Conservation (phyloP, 148 eudicot genomes). For the Fagopyrum esculentum region DNA sequence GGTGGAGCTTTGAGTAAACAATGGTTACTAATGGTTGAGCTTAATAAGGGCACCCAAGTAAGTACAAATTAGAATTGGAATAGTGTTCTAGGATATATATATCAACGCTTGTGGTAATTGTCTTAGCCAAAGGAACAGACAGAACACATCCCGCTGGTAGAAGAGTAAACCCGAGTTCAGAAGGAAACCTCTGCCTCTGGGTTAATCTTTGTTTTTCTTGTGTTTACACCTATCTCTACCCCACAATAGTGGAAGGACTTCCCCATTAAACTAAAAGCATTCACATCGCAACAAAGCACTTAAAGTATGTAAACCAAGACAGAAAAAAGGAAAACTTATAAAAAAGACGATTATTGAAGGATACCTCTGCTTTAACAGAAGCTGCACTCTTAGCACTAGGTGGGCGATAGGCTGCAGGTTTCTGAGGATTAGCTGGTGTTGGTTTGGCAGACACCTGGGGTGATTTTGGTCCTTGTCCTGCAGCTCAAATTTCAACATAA, state of each 20-base stretch:
- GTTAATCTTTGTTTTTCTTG: not conserved
- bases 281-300: not conserved
- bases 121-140: not conserved
- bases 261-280: not conserved
- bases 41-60: too few relatives aligned
- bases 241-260: not conserved
- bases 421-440: constrained; percentile 43
- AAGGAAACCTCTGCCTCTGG: not conserved
- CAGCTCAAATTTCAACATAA: constrained; percentile 7
- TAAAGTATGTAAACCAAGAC: not conserved
- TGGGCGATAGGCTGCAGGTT: constrained; percentile 94
- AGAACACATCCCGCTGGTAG: not conserved
- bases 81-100: not conserved
- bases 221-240: not conserved
- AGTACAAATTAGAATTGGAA: too few relatives aligned
- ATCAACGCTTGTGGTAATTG: not conserved
- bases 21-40: not conserved
- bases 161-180: not conserved
- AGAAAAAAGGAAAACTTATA: not conserved
- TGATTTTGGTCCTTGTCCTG: constrained; percentile 69
- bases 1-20: not conserved
- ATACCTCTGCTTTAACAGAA: constrained; percentile 77
- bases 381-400: constrained; percentile 92
- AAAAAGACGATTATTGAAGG: not conserved
- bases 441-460: constrained; percentile 45